Percentiles rank a stretch among this genome's conserved stretches.
phyloP scores from a whole-genome alignment of 2,329 filamentous ascomycete genomes.

The Myriosclerotinia duriaeana region DNA sequence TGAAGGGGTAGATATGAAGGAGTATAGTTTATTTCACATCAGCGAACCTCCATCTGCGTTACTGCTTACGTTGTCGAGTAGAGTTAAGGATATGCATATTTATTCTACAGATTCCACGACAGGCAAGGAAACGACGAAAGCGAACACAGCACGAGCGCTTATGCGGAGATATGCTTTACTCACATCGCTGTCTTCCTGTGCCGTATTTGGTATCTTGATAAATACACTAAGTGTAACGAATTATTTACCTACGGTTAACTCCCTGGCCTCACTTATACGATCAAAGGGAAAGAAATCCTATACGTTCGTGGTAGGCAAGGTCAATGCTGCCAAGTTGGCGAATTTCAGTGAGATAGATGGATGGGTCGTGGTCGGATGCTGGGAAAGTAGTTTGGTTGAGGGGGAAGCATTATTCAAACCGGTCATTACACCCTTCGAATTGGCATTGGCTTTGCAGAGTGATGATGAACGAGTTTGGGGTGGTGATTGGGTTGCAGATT shows the following conservation, averaged over 20 bases:
- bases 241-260: slow-evolving; percentile 77
- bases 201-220: slow-evolving; percentile 90
- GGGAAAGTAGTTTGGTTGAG: slow-evolving; percentile 92
- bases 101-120: slow-evolving; percentile 56
- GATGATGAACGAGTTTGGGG: slow-evolving; percentile 82
- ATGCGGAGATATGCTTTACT: slow-evolving; percentile 86
- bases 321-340: slow-evolving; percentile 92
- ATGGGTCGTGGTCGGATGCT: slow-evolving; percentile 97
- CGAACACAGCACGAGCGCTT: slow-evolving; percentile 56
- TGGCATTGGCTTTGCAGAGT: slow-evolving; percentile 71
- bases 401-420: slow-evolving; percentile 86
- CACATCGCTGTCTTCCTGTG: slow-evolving; percentile 73
- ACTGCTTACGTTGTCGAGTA: slow-evolving; percentile 81
- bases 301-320: slow-evolving; percentile 92
- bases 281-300: slow-evolving; percentile 91
- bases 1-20: slow-evolving; percentile 43
- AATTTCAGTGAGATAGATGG: slow-evolving; percentile 95
- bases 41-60: slow-evolving; percentile 80
- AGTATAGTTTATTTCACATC: slow-evolving; percentile 75
- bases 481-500: slow-evolving; percentile 84
- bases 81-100: slow-evolving; percentile 75
- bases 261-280: slow-evolving; percentile 70
- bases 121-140: slow-evolving; percentile 38
- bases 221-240: slow-evolving; percentile 93
- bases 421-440: slow-evolving; percentile 92